phyloP scores from a whole-genome alignment of 2,329 filamentous ascomycete genomes.

The Cordyceps fumosorosea region DNA sequence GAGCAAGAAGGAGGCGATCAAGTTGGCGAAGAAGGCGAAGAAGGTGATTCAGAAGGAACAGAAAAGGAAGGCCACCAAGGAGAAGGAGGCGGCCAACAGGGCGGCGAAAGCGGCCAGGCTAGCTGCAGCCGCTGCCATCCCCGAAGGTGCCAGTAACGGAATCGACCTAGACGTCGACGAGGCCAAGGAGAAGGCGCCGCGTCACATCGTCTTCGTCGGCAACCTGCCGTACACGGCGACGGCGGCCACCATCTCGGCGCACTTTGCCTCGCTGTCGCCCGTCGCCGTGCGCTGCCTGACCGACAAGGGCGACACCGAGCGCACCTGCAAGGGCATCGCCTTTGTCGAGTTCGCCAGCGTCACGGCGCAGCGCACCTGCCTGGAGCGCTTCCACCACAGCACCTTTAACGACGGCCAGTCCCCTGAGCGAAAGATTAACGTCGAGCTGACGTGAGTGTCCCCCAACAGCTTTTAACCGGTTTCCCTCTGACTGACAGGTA shows the following conservation, averaged over 20 bases:
- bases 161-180: conserved; percentile 13
- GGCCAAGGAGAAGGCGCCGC: conserved; percentile 21
- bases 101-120: too few relatives aligned
- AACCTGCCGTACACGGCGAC: conserved; percentile 87
- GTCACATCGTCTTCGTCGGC: conserved; percentile 41
- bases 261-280: conserved; percentile 65
- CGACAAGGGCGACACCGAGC: conserved; percentile 51
- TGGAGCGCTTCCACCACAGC: conserved; percentile 85
- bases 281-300: conserved; percentile 55
- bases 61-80: too few relatives aligned
- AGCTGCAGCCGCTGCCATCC: conserved; percentile 16
- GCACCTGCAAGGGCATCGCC: conserved; percentile 66
- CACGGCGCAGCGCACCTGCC: conserved; percentile 86
- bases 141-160: conserved; percentile 27
- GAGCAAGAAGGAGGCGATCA: conserved; percentile 13
- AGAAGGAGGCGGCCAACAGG: too few relatives aligned
- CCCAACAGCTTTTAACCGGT: neutral
- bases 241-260: conserved; percentile 57
- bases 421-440: conserved; percentile 71
- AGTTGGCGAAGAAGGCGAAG: too few relatives aligned
- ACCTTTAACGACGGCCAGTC: conserved; percentile 55
- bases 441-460: conserved; percentile 71
- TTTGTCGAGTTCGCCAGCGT: conserved; percentile 86
- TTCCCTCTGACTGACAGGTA: neutral
- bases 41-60: too few relatives aligned